Conservation (phyloP, 805 yeast species). For the Metschnikowia arizonensis region DNA sequence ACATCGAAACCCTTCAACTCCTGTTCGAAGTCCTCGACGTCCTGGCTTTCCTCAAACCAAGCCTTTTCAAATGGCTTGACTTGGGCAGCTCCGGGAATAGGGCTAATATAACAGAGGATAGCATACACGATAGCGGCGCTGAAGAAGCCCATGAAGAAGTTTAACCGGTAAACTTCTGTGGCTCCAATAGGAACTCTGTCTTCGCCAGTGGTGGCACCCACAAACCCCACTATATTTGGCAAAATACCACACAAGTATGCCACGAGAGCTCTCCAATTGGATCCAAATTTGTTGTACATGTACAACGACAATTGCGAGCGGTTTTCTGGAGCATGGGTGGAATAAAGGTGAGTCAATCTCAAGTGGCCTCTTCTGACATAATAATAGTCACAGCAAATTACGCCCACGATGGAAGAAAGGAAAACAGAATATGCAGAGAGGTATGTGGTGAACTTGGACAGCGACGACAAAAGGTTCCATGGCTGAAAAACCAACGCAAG, state of each 20-base stretch:
- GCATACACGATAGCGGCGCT: slow-evolving; percentile 55
- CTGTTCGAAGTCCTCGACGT: slow-evolving; percentile 59
- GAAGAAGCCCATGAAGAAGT: slow-evolving; percentile 73
- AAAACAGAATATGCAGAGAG: slow-evolving; percentile 79
- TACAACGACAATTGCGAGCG: slow-evolving; percentile 39
- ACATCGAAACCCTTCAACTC: slow-evolving; percentile 30
- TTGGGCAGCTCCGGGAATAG: slow-evolving; percentile 40
- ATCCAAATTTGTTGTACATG: slow-evolving; percentile 57
- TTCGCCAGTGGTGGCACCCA: slow-evolving; percentile 70
- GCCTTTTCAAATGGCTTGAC: slow-evolving; percentile 45
- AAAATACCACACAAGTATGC: slow-evolving; percentile 78
- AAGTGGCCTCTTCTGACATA: slow-evolving; percentile 68
- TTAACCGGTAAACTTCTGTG: slow-evolving; percentile 63
- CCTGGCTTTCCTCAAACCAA: slow-evolving; percentile 61
- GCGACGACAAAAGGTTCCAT: slow-evolving; percentile 66
- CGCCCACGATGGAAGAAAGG: slow-evolving; percentile 80
- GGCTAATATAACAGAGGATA: slow-evolving; percentile 48
- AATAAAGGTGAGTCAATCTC: slow-evolving; percentile 60
- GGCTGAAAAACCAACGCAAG: slow-evolving; percentile 73
- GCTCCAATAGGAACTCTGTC: slow-evolving; percentile 73
- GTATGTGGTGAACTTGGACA: slow-evolving; percentile 74
- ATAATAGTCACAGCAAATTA: slow-evolving; percentile 60
- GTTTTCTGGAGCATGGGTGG: slow-evolving; percentile 35
- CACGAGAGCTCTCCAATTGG: slow-evolving; percentile 79
- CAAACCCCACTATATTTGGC: slow-evolving; percentile 85